Conservation (phyloP, 2,329 filamentous ascomycete genomes). For the Neonectria magnoliae region DNA sequence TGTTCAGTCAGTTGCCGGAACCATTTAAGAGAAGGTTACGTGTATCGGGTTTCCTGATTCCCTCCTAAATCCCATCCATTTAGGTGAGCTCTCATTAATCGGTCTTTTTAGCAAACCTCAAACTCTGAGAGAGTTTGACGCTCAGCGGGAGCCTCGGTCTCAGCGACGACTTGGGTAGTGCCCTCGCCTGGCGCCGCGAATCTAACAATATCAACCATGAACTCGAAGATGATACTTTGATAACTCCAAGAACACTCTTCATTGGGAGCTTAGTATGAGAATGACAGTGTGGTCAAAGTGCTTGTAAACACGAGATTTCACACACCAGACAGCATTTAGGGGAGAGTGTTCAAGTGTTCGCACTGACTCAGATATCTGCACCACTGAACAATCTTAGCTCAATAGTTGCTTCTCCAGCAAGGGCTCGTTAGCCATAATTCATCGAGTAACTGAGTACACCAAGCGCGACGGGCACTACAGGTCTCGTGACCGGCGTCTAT, state of each 20-base stretch:
- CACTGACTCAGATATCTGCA: no score
- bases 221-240: not conserved
- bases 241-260: not conserved
- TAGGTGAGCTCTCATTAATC: not conserved
- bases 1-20: not conserved
- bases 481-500: no score
- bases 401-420: no score
- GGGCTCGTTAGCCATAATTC: not conserved
- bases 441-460: no score
- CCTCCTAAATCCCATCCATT: no score
- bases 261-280: not conserved
- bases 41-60: not conserved
- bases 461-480: no score
- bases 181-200: not conserved
- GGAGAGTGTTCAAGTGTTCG: no score
- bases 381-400: no score
- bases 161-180: not conserved
- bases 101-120: not conserved
- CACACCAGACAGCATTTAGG: no score
- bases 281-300: constrained; percentile 1
- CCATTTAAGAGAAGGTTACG: not conserved
- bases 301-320: no score
- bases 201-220: not conserved
- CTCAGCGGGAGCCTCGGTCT: not conserved
- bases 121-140: not conserved